phyloP scores from a whole-genome alignment of 169 alveolate species.

The Cyclospora cayetanensis region DNA sequence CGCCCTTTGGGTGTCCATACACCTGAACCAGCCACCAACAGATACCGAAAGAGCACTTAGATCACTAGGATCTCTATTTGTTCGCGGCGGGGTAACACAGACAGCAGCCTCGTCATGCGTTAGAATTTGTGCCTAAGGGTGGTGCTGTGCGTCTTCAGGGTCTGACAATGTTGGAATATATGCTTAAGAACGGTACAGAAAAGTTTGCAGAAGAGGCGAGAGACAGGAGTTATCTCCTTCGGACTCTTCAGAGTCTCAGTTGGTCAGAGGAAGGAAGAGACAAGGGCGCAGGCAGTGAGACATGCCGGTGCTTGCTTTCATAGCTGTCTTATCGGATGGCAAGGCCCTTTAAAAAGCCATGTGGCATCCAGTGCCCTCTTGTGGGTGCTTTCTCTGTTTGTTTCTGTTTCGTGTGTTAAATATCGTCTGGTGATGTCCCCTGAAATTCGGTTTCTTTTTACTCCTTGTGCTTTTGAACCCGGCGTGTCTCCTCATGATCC shows the following conservation, averaged over 20 bases:
- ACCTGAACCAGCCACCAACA: neutral
- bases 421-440: too few species aligned
- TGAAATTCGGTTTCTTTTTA: too few species aligned
- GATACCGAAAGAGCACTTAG: neutral
- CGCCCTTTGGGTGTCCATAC: neutral
- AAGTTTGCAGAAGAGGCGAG: constrained; percentile 81
- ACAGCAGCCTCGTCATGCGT: neutral
- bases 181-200: constrained; percentile 84
- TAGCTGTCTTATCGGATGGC: too few species aligned
- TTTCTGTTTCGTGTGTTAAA: too few species aligned
- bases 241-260: constrained; percentile 81
- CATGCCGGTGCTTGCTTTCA: too few species aligned
- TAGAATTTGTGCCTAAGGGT: neutral
- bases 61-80: neutral
- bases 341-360: too few species aligned
- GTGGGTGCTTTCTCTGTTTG: too few species aligned
- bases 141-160: constrained; percentile 67
- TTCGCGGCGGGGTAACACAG: neutral
- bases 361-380: too few species aligned
- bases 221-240: constrained; percentile 81
- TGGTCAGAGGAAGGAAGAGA: constrained; percentile 85
- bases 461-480: too few species aligned
- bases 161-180: constrained; percentile 77
- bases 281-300: constrained; percentile 81
- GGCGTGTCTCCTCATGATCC: neutral